Base-by-base conservation (phyloP, 345 rosid species). In the Triadica sebifera region DNA sequence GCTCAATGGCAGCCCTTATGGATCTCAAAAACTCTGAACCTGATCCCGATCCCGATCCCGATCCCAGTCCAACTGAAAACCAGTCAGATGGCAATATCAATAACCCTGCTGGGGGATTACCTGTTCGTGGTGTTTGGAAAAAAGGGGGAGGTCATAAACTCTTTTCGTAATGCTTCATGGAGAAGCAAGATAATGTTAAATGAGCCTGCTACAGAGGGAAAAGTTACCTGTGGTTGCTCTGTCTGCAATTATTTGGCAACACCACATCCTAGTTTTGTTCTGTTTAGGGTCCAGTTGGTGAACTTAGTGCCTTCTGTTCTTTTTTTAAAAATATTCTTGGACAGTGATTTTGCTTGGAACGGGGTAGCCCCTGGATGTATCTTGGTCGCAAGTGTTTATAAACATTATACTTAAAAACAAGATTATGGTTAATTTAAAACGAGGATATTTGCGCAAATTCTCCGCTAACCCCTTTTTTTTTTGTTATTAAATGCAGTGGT, bases 121-220 rank as follows among this genome's bases (percentile, higher is more conserved):
- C 90, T 15, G 80, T 81, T 46, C 93, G 87, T 19, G 93, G 96
- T 11, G 93, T 87, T 72, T 95, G 97, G 98, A 79, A 79, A 73
- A 91, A 72, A 22, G 91, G 94, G 0, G 93, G 92, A 43, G 89
- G 93, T 29, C 82, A 87, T 1, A 80, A 88, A 62, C 93, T 92
- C 74, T 87, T 88, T 72, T 70, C 69, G 69, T 65, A 85, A 80
- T 34, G 49, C 15, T 62, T 69, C 7, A 43, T 34, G 22, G 68
- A 69, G 60, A 37, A 46, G 25, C 0, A 56, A 25, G 24, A 37
- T 17, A 7, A 24, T 51, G 15, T 34, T 16, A 17, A 51, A 19
- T 19, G n/a, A 61, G 49, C 17, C 13, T 62, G 47, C 49, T 6
- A 1, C 38, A 17, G 41, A 20, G 39, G 78, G 41, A 65, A 58